phyloP scores from a whole-genome alignment of 805 yeast species.

The Priceomyces fermenticarens region DNA sequence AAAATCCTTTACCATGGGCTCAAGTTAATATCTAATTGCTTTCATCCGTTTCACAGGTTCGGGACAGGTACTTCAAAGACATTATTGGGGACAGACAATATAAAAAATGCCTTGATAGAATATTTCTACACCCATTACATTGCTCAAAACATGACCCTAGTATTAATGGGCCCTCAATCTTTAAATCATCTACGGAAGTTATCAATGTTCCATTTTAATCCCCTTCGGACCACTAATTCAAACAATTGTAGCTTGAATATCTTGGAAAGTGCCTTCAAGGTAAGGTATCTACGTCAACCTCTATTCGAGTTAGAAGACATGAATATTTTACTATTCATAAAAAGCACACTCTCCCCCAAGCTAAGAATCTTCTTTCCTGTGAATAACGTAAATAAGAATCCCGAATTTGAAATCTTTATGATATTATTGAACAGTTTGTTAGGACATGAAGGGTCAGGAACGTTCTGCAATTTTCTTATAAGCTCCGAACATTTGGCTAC shows the following conservation, averaged over 20 bases:
- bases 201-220: slow-evolving; percentile 43
- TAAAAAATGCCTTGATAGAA: slow-evolving; percentile 31
- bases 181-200: slow-evolving; percentile 53
- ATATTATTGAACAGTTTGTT: slow-evolving; percentile 54
- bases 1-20: slow-evolving; percentile 60
- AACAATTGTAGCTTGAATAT: slow-evolving; percentile 11
- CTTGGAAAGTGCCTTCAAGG: slow-evolving; percentile 11
- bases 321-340: slow-evolving; percentile 34
- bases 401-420: slow-evolving; percentile 21
- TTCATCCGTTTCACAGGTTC: slow-evolving; percentile 59
- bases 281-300: slow-evolving; percentile 1
- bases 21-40: slow-evolving; percentile 43
- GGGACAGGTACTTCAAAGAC: slow-evolving; percentile 64
- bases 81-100: slow-evolving; percentile 30
- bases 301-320: background rate
- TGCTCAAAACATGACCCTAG: slow-evolving; percentile 53
- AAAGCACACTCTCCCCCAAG: slow-evolving; percentile 28
- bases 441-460: slow-evolving; percentile 59
- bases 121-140: slow-evolving; percentile 43
- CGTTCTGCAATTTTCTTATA: slow-evolving; percentile 44
- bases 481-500: slow-evolving; percentile 28
- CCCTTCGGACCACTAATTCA: slow-evolving; percentile 14
- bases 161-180: slow-evolving; percentile 66
- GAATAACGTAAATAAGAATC: background rate
- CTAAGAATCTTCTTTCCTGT: slow-evolving; percentile 50